These are phyloP conservation scores for Solanum bulbocastanum DNA, from an alignment of 257 asterid genomes.

Conservation along the genomic window DNA sequence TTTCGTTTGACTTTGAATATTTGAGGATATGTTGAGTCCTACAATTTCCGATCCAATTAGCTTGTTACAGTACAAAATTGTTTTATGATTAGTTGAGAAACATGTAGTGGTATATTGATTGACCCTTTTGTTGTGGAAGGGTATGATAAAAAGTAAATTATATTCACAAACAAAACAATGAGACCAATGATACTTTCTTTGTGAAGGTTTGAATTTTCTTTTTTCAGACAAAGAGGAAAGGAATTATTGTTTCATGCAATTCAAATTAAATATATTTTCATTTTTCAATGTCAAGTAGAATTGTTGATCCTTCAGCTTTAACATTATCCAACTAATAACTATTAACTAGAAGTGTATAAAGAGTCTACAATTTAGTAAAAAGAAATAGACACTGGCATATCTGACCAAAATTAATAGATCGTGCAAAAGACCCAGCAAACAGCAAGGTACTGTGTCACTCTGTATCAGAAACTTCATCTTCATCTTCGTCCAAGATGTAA, in stretches of 20 bases:
- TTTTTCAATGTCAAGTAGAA: not conserved
- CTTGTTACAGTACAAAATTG: not conserved
- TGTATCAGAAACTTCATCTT: conserved; percentile 63
- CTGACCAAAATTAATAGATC: not conserved
- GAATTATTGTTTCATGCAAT: not conserved
- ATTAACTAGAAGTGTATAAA: not conserved
- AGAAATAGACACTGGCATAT: not conserved
- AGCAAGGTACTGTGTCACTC: conserved; percentile 28
- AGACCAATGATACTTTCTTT: not conserved
- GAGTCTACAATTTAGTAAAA: not conserved
- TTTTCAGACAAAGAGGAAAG: not conserved
- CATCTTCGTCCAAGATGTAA: conserved; percentile 93
- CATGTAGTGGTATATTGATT: not conserved
- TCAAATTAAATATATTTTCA: not conserved
- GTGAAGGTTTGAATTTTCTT: not conserved
- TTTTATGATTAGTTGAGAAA: not conserved
- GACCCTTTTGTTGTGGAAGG: not conserved
- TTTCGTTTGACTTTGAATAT: not conserved
- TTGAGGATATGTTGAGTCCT: not conserved
- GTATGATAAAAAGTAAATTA: not conserved
- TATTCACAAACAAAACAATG: not conserved
- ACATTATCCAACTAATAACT: not conserved
- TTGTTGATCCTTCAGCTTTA: not conserved
- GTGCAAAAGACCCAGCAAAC: not conserved
- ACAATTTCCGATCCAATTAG: not conserved